Evolutionary conservation across 106 monocot genomes (phyloP).

Genomic region (Dioscorea alata): DNA sequence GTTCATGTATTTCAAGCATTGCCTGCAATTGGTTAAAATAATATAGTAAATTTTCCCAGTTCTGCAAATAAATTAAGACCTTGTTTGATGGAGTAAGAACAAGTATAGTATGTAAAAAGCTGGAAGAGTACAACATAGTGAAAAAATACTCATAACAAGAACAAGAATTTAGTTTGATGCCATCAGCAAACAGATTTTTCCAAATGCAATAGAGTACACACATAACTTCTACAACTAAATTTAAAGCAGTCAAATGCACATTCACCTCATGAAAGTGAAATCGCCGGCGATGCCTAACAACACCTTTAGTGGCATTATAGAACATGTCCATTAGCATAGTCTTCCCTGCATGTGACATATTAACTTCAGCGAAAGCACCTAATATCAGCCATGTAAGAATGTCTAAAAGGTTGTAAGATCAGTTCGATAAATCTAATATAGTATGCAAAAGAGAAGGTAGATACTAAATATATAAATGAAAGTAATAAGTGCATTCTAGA

Average conservation of each 20-base stretch:
- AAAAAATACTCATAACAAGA: too few relatives aligned
- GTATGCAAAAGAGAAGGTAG: background rate
- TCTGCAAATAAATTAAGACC: too few relatives aligned
- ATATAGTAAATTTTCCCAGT: background rate
- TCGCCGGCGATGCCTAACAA: constrained; percentile 74
- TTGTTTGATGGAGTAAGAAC: too few relatives aligned
- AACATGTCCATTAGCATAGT: constrained; percentile 99
- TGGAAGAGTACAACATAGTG: too few relatives aligned
- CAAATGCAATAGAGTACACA: background rate
- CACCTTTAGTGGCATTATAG: constrained; percentile 64
- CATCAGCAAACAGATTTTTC: too few relatives aligned
- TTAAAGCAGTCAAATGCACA: background rate
- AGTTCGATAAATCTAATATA: too few relatives aligned
- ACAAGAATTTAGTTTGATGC: too few relatives aligned
- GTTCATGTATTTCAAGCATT: constrained; percentile 94
- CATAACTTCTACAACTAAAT: background rate
- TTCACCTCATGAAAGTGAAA: constrained; percentile 92
- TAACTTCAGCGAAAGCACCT: background rate
- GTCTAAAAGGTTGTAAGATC: too few relatives aligned
- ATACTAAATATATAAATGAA: background rate
- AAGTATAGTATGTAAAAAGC: too few relatives aligned
- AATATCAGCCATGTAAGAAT: too few relatives aligned
- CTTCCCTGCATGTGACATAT: constrained; percentile 50
- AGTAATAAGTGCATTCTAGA: background rate
- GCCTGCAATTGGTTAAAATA: constrained; percentile 38